Conservation (phyloP, 75 land plant species). For the Pseudotsuga menziesii region DNA sequence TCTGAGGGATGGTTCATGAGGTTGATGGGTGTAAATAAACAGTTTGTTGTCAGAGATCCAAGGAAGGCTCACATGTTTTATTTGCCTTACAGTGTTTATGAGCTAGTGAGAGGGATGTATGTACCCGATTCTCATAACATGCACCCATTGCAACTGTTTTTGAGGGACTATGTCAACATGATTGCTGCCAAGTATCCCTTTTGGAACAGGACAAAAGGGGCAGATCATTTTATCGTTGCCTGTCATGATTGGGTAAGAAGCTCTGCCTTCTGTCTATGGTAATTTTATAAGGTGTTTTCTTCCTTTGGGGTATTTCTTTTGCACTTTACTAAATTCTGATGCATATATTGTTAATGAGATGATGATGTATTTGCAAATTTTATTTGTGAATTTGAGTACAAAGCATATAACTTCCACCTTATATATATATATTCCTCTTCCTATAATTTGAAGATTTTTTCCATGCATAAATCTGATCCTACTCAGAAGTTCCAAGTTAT, state of each 20-base stretch:
- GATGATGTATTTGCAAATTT: neutral
- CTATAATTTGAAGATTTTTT: neutral
- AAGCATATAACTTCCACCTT: neutral
- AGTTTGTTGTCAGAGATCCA: constrained; percentile 53
- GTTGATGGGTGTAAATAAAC: constrained; percentile 45
- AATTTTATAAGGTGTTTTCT: neutral
- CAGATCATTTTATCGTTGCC: constrained; percentile 83
- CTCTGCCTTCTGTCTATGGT: constrained; percentile 1
- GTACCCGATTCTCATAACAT: constrained; percentile 51
- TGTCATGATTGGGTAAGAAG: constrained; percentile 90
- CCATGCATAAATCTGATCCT: neutral
- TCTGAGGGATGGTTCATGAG: constrained; percentile 92
- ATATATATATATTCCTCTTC: neutral
- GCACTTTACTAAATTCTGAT: neutral
- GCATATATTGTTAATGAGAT: neutral
- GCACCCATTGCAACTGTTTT: constrained; percentile 48
- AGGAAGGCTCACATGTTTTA: constrained; percentile 68
- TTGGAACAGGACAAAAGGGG: constrained; percentile 71
- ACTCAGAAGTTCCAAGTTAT: too few species aligned
- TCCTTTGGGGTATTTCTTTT: neutral
- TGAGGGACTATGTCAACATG: constrained; percentile 56
- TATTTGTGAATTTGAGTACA: neutral
- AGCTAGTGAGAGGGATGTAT: constrained; percentile 50
- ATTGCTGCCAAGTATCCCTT: constrained; percentile 73
- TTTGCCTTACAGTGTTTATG: constrained; percentile 67